Evolutionary conservation across 331 rosid genomes (phyloP).

Genomic region (Cydonia oblonga): DNA sequence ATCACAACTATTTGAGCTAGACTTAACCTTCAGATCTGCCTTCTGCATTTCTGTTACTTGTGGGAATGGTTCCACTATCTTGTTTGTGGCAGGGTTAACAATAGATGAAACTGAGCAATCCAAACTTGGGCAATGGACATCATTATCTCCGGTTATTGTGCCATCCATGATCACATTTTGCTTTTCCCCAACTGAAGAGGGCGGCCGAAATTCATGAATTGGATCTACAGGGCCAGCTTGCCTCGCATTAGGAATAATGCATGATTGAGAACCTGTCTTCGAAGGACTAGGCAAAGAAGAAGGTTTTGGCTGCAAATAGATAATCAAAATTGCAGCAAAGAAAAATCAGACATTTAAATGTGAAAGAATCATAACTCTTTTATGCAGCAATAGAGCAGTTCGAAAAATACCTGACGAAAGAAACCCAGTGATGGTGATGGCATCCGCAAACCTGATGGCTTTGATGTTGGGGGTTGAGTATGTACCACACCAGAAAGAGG

Average conservation of each 20-base stretch:
- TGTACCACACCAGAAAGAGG: conserved; percentile 20
- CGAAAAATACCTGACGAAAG: conserved; percentile 60
- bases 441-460: conserved; percentile 81
- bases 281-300: conserved; percentile 25
- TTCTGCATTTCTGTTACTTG: conserved; percentile 5
- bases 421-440: conserved; percentile 89
- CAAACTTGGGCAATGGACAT: conserved; percentile 4
- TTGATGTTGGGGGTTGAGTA: conserved; percentile 31
- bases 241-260: conserved; percentile 31
- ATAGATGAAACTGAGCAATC: conserved; percentile 7
- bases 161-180: conserved; percentile 15
- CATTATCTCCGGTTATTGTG: conserved; percentile 8
- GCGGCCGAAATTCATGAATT: conserved; percentile 19
- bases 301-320: conserved; percentile 38
- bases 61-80: conserved; percentile 18
- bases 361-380: not conserved
- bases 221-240: conserved; percentile 22
- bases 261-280: conserved; percentile 28
- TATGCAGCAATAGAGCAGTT: conserved; percentile 7
- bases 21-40: conserved; percentile 12
- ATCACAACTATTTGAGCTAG: conserved; percentile 9
- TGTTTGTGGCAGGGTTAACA: conserved; percentile 2
- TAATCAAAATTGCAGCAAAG: not conserved
- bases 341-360: not conserved
- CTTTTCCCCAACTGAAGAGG: conserved; percentile 20